Evolutionary conservation across 352 stramenopile species (phyloP), one percentile per base, ranked within the genome.

Genomic region (Pythium dissotocum): DNA sequence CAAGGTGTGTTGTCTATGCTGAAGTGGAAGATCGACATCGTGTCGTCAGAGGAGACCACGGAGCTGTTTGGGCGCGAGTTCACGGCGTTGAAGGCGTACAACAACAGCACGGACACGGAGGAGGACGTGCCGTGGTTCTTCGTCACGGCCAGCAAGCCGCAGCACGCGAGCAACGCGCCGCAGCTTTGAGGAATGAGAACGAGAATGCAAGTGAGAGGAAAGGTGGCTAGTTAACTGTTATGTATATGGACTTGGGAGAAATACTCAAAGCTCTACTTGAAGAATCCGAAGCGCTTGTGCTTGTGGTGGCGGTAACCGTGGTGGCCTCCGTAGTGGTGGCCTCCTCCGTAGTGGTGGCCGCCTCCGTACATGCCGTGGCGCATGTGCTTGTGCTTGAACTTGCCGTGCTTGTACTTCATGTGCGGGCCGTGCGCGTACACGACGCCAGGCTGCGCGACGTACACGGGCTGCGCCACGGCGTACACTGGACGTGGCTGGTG

Each of bases 21-120:
- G 10, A 49, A 79, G 4, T 90, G 78, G 79, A 52, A 82, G 8
- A 64, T 89, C 48, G 33, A 79, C 12, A 58, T 88, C 52, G 59
- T 76, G 28, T 69, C 74, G 12, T 46, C 63, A 6, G 48, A 85
- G 8, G 38, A 54, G 14, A 42, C 78, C 10, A 49, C 61, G 14
- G 71, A 63, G 35, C 63, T 87, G 49, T 88, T 82, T 59, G 77
- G 75, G 18, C 77, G 79, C 6, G 53, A 77, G 36, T 90, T 79
- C 79, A 51, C 28, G 40, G 51, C 58, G 2, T 51, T 71, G 36
- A 70, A 21, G 35, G 24, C 52, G 14, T 14, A 30, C 28, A 51
- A 30, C 21, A 65, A 14, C 30, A 36, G 38, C 14, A 51, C 54
- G 21, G 51, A 49, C 12, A 49, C 57, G n/a, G 64, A 71, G 14